Evolutionary conservation across 495 filamentous ascomycete genomes (phyloP), one percentile per base, ranked within the genome.

Genomic region (Thermothielavioides terrestris): DNA sequence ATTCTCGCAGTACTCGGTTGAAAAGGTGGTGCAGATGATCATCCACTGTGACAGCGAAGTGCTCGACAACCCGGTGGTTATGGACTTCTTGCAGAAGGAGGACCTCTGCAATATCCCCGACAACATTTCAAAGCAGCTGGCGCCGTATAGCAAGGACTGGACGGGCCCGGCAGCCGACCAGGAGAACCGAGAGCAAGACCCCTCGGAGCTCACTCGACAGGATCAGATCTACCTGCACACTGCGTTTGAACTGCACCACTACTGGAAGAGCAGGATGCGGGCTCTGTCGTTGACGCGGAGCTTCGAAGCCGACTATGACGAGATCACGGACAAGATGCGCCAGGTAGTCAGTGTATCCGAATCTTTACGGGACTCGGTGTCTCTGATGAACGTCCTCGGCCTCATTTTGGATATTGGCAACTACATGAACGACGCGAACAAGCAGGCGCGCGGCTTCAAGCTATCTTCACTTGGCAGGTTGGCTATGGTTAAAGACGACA

Each of bases 401-500:
- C 73, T 98, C 40, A 98, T 98, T 64, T 74, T 97, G 56, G 89
- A 95, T 68, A 94, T 98, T 60, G 92, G 92, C 62, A 98, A 98
- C 62, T 98, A 92, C 75, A 98, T 98, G 92, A 98, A 98, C 71
- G 92, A 97, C 59, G 82, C 89, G 40, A 96, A 95, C 67, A 98
- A 98, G 69, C 94, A 97, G 67, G 92, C 94, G 2, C 86, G 84
- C 53, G 92, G 92, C 40, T 98, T 98, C 83, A 98, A 98, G 68
- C 79, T 98, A 21, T 89, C 89, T 57, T 94, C 92, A 1, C 82
- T 98, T n/a, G 86, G 87, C 31, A 81, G 92, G 21, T 73, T 98
- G 27, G 92, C 85, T 23, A 98, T 97, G 88, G 87, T 97, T 49
- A 98, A 98, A 68, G 92, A 98, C 57, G 89, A 94, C 71, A 95